These are phyloP conservation scores for Aspergillus uvarum DNA, from an alignment of 2,329 filamentous ascomycete genomes.

Conservation along the genomic window DNA sequence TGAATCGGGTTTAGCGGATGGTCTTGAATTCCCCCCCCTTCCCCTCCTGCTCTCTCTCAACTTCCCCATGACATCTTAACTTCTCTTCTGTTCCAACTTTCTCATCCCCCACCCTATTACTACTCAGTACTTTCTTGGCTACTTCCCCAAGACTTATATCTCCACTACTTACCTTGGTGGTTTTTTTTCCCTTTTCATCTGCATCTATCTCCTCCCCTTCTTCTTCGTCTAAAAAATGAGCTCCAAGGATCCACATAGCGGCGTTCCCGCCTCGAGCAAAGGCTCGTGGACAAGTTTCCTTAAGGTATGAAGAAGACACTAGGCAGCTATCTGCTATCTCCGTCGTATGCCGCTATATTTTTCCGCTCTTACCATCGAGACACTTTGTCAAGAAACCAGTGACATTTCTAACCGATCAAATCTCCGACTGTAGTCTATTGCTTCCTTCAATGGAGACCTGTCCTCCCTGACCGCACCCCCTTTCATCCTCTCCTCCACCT, in stretches of 20 bases:
- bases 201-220: not conserved
- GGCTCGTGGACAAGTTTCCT: conserved; percentile 50
- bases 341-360: not conserved
- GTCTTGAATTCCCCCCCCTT: not conserved
- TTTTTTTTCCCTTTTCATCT: not conserved
- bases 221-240: conserved; percentile 22
- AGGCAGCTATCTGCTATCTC: not conserved
- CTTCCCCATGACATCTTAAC: conserved; percentile 1
- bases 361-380: not conserved
- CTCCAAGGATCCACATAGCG: conserved; percentile 43
- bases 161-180: not conserved
- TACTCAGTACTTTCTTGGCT: not conserved
- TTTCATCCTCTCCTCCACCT: conserved; percentile 77
- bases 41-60: conserved; percentile 5
- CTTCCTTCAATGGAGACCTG: conserved; percentile 78
- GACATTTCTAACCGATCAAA: conserved; percentile 8
- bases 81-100: conserved; percentile 1
- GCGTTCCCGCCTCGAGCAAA: conserved; percentile 44
- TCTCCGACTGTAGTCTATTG: conserved; percentile 58
- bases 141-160: not conserved
- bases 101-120: not conserved
- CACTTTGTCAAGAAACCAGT: not conserved
- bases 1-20: not conserved
- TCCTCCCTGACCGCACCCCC: conserved; percentile 78
- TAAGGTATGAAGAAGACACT: conserved; percentile 35